Conservation (phyloP, 306 rosid species). For the Vicia villosa region DNA sequence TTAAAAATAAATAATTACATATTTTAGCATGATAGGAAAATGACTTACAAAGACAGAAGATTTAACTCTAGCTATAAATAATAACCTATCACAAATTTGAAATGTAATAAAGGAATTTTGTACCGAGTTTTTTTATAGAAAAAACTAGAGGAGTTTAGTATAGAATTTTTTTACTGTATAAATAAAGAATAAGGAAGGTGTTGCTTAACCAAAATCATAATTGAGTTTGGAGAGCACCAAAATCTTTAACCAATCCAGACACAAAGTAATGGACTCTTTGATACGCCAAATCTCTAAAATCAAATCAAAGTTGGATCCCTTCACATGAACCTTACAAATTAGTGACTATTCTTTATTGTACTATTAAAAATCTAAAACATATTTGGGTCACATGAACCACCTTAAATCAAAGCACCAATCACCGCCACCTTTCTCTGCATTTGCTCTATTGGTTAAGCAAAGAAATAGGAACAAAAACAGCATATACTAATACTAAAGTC, state of each 20-base stretch:
- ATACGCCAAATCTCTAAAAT: conserved; percentile 35
- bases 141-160: background rate
- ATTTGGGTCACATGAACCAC: conserved; percentile 44
- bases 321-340: conserved; percentile 27
- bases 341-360: background rate
- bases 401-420: conserved; percentile 34
- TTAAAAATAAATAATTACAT: too few relatives aligned
- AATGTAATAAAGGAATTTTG: too few relatives aligned
- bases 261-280: conserved; percentile 27
- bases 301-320: conserved; percentile 23
- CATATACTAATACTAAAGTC: conserved; percentile 50
- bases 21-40: too few relatives aligned
- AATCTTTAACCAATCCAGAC: background rate
- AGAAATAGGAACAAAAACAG: conserved; percentile 47
- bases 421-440: conserved; percentile 1
- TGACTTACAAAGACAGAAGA: too few relatives aligned
- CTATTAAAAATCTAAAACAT: conserved; percentile 13
- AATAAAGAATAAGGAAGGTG: background rate
- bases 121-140: too few relatives aligned
- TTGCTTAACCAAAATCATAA: background rate
- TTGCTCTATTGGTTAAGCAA: conserved; percentile 34
- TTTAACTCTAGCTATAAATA: too few relatives aligned
- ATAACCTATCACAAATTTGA: too few relatives aligned
- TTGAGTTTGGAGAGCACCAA: background rate
- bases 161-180: background rate